Evolutionary conservation across 345 rosid species (phyloP), one percentile per base, ranked within the genome.

Genomic region (Eutrema japonicum): DNA sequence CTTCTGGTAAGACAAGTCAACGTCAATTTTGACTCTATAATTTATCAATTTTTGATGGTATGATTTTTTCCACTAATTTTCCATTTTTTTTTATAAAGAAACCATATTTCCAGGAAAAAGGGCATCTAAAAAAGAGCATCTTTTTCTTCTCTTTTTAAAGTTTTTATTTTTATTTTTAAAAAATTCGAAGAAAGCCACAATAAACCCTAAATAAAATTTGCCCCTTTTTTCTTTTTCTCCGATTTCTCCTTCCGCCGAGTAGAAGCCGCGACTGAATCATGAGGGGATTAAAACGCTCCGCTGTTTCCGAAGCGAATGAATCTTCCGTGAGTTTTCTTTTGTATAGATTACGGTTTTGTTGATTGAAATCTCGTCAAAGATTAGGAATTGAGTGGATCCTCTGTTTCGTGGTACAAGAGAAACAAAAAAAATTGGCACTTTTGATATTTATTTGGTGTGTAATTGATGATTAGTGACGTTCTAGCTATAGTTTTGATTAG

Each of bases 211-310:
- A 57, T 30, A 66, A 45, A 51, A 8, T 16, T 18, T 47, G 12
- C 50, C 37, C 72, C 46, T 16, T 73, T 66, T 56, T 66, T 49
- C 10, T 18, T 32, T 36, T 45, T 41, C 3, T 30, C 22, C 42
- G 67, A 57, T 48, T 22, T 64, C 68, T 7, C 32, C 65, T 29
- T 55, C 73, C 53, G 58, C 40, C 56, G 55, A 64, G 56, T 54
- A 33, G 55, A 63, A 8, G 42, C 52, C 49, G 68, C 26, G 43
- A 36, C 51, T 69, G 35, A 66, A 80, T 77, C 75, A 87, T 87
- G 93, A 91, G 78, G 72, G 93, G 89, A 50, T 32, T 85, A 22
- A 94, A 91, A 77, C 93, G 95, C 33, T 74, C 83, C 64, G 89
- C 91, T 46, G 66, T 71, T 16, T 82, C 89, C 63, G 90, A 83